Evolutionary conservation across 148 eudicot species (phyloP), one percentile per base, ranked within the genome.

Genomic region (Pouteria glomerata): DNA sequence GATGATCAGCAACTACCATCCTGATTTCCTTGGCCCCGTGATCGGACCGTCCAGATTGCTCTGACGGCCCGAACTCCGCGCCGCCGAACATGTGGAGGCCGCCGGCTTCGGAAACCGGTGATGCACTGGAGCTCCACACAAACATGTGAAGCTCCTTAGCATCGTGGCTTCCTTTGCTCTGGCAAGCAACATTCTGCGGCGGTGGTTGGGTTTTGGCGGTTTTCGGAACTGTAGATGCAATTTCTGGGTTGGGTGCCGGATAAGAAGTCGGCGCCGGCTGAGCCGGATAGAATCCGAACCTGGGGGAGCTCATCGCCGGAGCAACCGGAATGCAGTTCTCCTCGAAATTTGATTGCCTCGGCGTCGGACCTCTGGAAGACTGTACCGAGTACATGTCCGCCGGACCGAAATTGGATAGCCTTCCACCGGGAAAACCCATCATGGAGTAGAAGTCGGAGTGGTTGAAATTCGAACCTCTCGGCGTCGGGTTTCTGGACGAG

Each of bases 141-240:
- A 93, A 93, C 98, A 90, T 93, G 63, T 93, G 98, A 13, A 93
- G 87, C 82, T 93, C 98, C 50, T 93, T 93, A 1, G 93, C 98
- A 15, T 93, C 96, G 48, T 83, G 81, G 52, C 80, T n/a, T 37
- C 79, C 82, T 81, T 78, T 84, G 76, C 13, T 81, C 78, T 57
- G 73, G 48, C 16, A 65, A 58, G 60, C 41, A n/a, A 73, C 63
- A 31, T 78, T 77, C 35, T 73, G 79, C 39, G 69, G 73, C n/a
- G n/a, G n/a, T n/a, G n/a, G n/a, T n/a, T n/a, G n/a, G n/a, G n/a
- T 59, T 45, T 81, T 82, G 24, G 10, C 67, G 39, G 44, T 47
- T 66, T 63, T 76, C 5, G 35, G 45, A 39, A 73, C 56, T n/a
- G 81, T 35, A 1, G 83, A 69, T 0, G 77, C 74, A 15, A 83